A percentile compares a stretch with the other conserved stretches of the same genome.
phyloP scores from a whole-genome alignment of 805 yeast species.

The Yamadazyma olivae region DNA sequence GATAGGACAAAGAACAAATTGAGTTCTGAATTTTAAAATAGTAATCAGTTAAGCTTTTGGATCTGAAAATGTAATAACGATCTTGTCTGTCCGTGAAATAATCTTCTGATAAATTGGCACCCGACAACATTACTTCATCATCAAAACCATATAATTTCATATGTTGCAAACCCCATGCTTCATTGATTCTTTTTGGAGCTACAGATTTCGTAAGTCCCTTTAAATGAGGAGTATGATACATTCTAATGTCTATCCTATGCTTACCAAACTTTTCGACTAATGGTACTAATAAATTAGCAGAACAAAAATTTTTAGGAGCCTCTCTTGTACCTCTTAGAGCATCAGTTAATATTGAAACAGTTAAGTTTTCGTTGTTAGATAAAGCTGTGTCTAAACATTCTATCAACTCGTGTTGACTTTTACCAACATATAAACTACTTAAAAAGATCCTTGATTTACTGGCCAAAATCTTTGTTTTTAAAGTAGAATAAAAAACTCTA shows the following conservation, averaged over 20 bases:
- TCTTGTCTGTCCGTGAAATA: conserved; percentile 96
- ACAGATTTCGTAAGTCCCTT: conserved; percentile 60
- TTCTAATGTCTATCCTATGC: conserved; percentile 69
- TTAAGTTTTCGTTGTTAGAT: conserved; percentile 52
- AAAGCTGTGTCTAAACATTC: conserved; percentile 61
- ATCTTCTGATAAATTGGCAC: conserved; percentile 89
- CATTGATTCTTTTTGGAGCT: conserved; percentile 83
- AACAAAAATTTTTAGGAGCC: conserved; percentile 64
- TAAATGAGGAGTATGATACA: conserved; percentile 88
- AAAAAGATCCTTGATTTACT: conserved; percentile 73
- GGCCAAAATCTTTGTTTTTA: conserved; percentile 57
- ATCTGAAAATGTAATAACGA: conserved; percentile 74
- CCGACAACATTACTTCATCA: conserved; percentile 80
- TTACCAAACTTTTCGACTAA: conserved; percentile 63
- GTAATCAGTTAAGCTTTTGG: conserved; percentile 60
- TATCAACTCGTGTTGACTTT: conserved; percentile 72
- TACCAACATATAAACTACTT: conserved; percentile 85
- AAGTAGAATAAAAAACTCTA: conserved; percentile 59
- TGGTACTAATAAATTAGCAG: conserved; percentile 71
- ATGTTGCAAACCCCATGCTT: conserved; percentile 91
- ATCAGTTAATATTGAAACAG: conserved; percentile 75
- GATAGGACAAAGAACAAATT: conserved; percentile 68
- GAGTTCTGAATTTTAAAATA: conserved; percentile 69
- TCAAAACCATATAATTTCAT: conserved; percentile 97
- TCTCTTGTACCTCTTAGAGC: conserved; percentile 93